Evolutionary conservation across 169 alveolate genomes (phyloP).

Genomic region (Perkinsus chesapeaki): DNA sequence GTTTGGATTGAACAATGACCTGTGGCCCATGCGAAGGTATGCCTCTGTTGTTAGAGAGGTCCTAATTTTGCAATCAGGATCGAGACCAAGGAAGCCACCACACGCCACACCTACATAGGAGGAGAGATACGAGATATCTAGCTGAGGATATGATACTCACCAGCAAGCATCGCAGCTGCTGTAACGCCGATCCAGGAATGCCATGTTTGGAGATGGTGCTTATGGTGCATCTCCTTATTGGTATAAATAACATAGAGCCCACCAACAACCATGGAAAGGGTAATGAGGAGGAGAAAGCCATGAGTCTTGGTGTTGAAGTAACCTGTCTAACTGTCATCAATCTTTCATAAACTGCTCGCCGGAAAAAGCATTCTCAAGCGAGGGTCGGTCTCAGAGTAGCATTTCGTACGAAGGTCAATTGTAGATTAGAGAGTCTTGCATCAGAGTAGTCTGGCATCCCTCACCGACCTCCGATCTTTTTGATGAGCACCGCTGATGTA

Average conservation of each 20-base stretch:
- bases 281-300: neutral
- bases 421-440: too few species aligned
- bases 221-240: conserved; percentile 4
- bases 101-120: neutral
- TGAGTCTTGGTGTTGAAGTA: neutral
- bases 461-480: neutral
- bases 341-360: too few species aligned
- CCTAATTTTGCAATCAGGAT: neutral
- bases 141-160: neutral
- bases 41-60: neutral
- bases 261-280: neutral
- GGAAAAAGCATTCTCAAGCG: too few species aligned
- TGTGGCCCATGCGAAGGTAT: neutral
- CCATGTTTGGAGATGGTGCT: neutral
- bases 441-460: too few species aligned
- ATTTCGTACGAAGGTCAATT: too few species aligned
- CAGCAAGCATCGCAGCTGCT: neutral
- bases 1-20: neutral
- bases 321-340: too few species aligned
- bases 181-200: conserved; percentile 1
- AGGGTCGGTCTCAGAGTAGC: too few species aligned
- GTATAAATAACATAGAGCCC: conserved; percentile 1
- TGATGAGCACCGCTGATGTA: neutral
- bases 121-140: neutral
- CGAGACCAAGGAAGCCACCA: neutral